Evolutionary conservation across 768 basidiomycete genomes (phyloP).

Genomic region (Rhizopogon rudus): DNA sequence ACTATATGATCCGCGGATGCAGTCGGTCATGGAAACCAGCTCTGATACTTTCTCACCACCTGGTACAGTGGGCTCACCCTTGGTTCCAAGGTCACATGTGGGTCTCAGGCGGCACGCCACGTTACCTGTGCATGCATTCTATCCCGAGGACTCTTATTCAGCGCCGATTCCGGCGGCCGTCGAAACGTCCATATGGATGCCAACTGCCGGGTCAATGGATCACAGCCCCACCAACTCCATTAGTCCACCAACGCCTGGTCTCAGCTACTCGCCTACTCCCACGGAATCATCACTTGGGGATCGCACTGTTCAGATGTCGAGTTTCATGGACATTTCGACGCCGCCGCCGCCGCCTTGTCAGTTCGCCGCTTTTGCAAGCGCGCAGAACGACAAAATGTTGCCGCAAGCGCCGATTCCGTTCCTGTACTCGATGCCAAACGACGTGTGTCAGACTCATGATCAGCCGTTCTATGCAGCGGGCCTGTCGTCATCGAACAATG

Average conservation of each 20-base stretch:
- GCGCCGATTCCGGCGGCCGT: neutral
- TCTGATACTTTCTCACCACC: neutral
- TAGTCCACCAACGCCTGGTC: conserved; percentile 51
- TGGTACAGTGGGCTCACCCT: conserved; percentile 7
- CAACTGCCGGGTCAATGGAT: neutral
- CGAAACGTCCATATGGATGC: conserved; percentile 1
- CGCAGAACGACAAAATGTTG: conserved; percentile 31
- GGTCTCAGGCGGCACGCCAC: conserved; percentile 39
- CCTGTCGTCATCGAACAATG: neutral
- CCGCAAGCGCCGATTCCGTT: conserved; percentile 13
- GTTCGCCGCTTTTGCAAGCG: conserved; percentile 29
- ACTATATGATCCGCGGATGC: conserved; percentile 9
- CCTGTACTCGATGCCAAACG: conserved; percentile 16
- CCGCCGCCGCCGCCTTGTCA: conserved; percentile 26
- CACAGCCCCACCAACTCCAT: conserved; percentile 22
- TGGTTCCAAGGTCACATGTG: conserved; percentile 9
- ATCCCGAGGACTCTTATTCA: conserved; percentile 10
- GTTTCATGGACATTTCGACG: conserved; percentile 41
- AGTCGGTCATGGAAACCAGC: neutral
- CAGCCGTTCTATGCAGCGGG: neutral
- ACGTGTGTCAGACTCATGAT: neutral
- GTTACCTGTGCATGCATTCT: conserved; percentile 31
- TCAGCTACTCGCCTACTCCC: conserved; percentile 56
- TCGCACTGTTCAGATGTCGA: conserved; percentile 51
- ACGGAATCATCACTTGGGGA: conserved; percentile 55